Conservation (phyloP, 1,284 basidiomycete genomes). For the Tetrapyrgos nigripes region DNA sequence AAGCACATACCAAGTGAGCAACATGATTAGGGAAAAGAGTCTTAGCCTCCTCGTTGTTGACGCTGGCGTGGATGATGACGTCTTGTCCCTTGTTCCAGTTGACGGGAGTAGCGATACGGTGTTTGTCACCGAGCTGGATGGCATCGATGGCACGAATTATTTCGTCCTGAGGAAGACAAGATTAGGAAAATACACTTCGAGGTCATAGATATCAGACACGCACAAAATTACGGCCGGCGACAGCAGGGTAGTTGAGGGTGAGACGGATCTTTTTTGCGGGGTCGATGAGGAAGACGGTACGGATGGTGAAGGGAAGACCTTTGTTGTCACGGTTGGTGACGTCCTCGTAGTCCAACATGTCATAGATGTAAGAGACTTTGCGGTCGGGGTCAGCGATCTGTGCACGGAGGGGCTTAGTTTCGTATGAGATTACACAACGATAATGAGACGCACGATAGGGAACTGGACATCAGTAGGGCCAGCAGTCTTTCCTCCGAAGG, state of each 20-base stretch:
- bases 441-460: conserved; percentile 76
- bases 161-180: conserved; percentile 25
- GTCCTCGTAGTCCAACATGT: conserved; percentile 97
- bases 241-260: conserved; percentile 90
- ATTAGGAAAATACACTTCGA: not conserved
- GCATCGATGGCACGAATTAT: conserved; percentile 47
- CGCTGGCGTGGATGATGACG: conserved; percentile 92
- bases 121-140: conserved; percentile 93
- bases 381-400: conserved; percentile 93
- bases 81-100: conserved; percentile 95
- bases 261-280: conserved; percentile 91
- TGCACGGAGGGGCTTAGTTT: not conserved
- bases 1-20: conserved; percentile 63
- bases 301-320: conserved; percentile 88
- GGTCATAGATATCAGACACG: not conserved
- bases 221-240: conserved; percentile 80
- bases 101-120: conserved; percentile 85
- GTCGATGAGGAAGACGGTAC: conserved; percentile 96
- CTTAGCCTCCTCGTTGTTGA: conserved; percentile 88
- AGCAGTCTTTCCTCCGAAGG: conserved; percentile 66
- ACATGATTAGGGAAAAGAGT: conserved; percentile 81
- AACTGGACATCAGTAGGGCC: conserved; percentile 82
- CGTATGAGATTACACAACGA: not conserved
- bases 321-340: conserved; percentile 94
- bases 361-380: conserved; percentile 87